Evolutionary conservation across 2,329 filamentous ascomycete species (phyloP).

Genomic region (Arthrobotrys iridis): DNA sequence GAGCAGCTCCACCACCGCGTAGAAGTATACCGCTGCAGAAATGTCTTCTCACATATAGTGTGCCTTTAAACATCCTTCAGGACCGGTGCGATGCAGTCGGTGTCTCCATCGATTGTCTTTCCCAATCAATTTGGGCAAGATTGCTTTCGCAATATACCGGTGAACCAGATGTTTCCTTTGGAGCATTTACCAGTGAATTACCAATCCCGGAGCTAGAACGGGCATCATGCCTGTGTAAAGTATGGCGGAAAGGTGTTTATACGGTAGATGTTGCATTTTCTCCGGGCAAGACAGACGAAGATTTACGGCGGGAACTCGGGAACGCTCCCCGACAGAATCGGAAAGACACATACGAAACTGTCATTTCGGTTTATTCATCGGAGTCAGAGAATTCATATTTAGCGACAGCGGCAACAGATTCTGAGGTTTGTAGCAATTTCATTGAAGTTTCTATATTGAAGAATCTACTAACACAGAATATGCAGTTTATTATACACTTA

Average conservation of each 20-base stretch:
- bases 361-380: constrained; percentile 40
- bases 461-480: background rate
- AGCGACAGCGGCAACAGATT: constrained; percentile 32
- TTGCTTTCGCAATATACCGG: constrained; percentile 69
- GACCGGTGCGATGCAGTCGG: constrained; percentile 66
- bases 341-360: constrained; percentile 68
- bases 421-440: constrained; percentile 26
- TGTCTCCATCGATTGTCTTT: constrained; percentile 72
- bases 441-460: background rate
- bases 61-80: constrained; percentile 65
- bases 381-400: constrained; percentile 15
- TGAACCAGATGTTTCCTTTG: constrained; percentile 79
- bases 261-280: constrained; percentile 42
- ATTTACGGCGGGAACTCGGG: constrained; percentile 19
- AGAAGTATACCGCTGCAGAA: constrained; percentile 44
- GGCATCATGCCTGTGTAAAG: constrained; percentile 73
- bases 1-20: constrained; percentile 39
- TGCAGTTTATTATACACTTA: constrained; percentile 38
- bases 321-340: constrained; percentile 68
- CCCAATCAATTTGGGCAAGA: constrained; percentile 78
- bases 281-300: constrained; percentile 28
- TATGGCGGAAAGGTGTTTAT: constrained; percentile 57
- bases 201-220: constrained; percentile 71
- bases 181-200: constrained; percentile 83
- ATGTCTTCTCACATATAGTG: constrained; percentile 55